Evolutionary conservation across 805 yeast genomes (phyloP), one percentile per base, ranked within the genome.

Genomic region (Kodamaea laetipori): DNA sequence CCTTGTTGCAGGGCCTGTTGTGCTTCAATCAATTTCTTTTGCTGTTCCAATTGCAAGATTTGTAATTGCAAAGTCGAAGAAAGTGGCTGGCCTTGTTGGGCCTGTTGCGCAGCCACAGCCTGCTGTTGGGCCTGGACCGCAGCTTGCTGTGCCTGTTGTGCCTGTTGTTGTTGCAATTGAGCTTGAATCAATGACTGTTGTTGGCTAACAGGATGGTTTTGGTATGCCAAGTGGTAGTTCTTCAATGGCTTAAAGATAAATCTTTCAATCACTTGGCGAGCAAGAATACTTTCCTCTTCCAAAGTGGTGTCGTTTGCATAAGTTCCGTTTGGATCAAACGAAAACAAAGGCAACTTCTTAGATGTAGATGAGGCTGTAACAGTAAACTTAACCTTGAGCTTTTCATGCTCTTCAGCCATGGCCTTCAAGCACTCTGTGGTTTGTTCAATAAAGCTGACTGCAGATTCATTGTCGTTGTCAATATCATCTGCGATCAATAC

Each of bases 381-480:
- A 39, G 55, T 56, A 46, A 71, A 69, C 35, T 60, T 62, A 25
- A 70, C 63, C 39, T 68, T 66, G 48, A 80, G 63, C 39, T 68
- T 63, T 44, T 70, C 71, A 39, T 57, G 63, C 33, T 60, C 61
- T 38, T 58, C 67, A 18, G 66, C 63, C 52, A 64, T 62, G 15
- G 51, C 63, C 56, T 56, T 67, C 50, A 81, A 64, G 19, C 64
- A 58, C 18, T 69, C 66, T 21, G 77, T 58, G 17, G 77, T 69
- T 28, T 74, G 73, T 37, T 77, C 81, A 47, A 78, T 63, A 47
- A 78, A 76, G 41, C 66, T 62, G 4, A 67, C 61, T 4, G 81
- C 77, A 26, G 72, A 60, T 25, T 65, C 64, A 48, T 74, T 78
- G 41, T 73, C 76, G 47, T 66, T 63, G 42, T 74, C 70, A 26